These are phyloP conservation scores for Porcisia hertigi DNA, from an alignment of 208 protist species.

Conservation along the genomic window DNA sequence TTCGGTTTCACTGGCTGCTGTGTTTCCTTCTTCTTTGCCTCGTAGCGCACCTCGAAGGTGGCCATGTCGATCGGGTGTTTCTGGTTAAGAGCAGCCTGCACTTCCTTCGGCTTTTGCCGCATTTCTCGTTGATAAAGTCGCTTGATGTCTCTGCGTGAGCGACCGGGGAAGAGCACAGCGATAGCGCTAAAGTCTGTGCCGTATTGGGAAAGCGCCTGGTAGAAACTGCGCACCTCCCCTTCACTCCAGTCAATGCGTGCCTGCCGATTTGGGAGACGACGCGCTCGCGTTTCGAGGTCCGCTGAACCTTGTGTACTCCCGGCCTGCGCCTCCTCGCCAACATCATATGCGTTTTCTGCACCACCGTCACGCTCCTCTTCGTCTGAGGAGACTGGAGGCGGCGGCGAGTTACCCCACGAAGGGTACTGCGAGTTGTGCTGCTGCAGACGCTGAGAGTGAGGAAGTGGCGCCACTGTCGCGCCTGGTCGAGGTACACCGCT, in stretches of 20 bases:
- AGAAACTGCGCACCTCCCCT: conserved; percentile 78
- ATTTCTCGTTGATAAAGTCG: conserved; percentile 82
- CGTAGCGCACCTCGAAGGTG: conserved; percentile 51
- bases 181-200: conserved; percentile 91
- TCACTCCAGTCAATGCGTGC: conserved; percentile 73
- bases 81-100: conserved; percentile 54
- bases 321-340: neutral
- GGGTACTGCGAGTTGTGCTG: conserved; percentile 19
- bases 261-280: conserved; percentile 2
- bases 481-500: neutral
- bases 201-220: conserved; percentile 82
- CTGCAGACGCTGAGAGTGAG: neutral
- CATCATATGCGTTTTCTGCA: conserved; percentile 1
- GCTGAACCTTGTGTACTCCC: neutral
- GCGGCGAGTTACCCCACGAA: neutral
- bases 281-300: neutral
- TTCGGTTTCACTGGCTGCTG: conserved; percentile 19
- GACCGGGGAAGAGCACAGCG: conserved; percentile 65
- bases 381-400: neutral
- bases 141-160: conserved; percentile 76
- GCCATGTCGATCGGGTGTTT: conserved; percentile 70
- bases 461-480: conserved; percentile 14
- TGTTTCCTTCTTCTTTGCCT: conserved; percentile 37
- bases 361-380: conserved; percentile 15
- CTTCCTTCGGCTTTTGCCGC: conserved; percentile 50